A percentile compares a stretch with the other conserved stretches of the same genome.
These are phyloP conservation scores for Lasiodiplodia sp. DNA, from an alignment of 2,329 filamentous ascomycete species.

Conservation along the genomic window DNA sequence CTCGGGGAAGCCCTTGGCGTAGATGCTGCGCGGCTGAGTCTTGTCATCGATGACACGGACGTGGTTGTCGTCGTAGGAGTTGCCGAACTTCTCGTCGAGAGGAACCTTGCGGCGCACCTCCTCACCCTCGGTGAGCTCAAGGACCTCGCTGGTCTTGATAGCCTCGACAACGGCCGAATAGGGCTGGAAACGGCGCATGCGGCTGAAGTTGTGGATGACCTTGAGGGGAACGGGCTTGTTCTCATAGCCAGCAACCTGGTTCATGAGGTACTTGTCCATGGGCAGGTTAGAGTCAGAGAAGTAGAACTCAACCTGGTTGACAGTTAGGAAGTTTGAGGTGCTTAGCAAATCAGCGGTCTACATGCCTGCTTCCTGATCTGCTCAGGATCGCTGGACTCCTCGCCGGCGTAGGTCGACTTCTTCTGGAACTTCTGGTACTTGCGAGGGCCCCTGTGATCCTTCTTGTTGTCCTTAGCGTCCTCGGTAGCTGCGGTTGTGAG, in stretches of 20 bases:
- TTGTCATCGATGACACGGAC: constrained; percentile 67
- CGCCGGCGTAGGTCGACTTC: constrained; percentile 51
- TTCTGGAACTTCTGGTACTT: constrained; percentile 17
- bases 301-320: constrained; percentile 87
- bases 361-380: constrained; percentile 83
- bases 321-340: constrained; percentile 32
- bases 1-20: constrained; percentile 92
- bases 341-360: neutral
- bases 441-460: constrained; percentile 32
- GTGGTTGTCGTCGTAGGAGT: constrained; percentile 60
- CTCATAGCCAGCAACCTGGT: constrained; percentile 75
- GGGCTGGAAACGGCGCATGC: constrained; percentile 94
- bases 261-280: constrained; percentile 86
- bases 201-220: constrained; percentile 85
- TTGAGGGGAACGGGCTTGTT: constrained; percentile 84
- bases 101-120: constrained; percentile 74
- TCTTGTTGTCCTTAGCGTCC: constrained; percentile 11
- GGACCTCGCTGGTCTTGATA: constrained; percentile 75
- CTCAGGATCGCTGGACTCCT: constrained; percentile 76
- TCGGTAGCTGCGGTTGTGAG: constrained; percentile 5
- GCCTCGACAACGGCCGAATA: constrained; percentile 84
- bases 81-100: constrained; percentile 51
- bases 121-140: constrained; percentile 73
- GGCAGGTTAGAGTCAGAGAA: constrained; percentile 91
- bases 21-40: constrained; percentile 77